phyloP scores from a whole-genome alignment of 768 basidiomycete genomes.

The Tylopilus rubrobrunneus region DNA sequence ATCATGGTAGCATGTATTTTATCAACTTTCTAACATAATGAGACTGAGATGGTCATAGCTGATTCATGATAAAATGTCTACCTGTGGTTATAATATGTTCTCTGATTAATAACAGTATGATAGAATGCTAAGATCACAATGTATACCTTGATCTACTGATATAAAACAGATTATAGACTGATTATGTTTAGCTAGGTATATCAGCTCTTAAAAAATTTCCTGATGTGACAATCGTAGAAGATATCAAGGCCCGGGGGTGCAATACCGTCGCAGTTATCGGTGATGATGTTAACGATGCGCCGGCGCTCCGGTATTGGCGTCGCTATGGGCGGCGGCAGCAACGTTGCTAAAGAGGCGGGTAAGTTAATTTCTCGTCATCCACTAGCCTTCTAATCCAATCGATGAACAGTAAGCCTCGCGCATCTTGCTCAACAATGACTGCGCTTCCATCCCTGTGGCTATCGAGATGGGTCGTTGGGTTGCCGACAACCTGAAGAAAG shows the following conservation, averaged over 20 bases:
- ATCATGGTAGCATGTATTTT: no score
- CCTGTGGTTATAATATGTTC: no score
- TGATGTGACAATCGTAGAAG: constrained; percentile 49
- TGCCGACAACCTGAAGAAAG: constrained; percentile 57
- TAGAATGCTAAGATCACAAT: no score
- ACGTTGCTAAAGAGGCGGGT: constrained; percentile 55
- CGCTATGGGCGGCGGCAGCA: constrained; percentile 47
- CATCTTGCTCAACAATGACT: constrained; percentile 56
- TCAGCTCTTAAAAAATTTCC: no score
- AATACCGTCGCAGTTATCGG: constrained; percentile 52
- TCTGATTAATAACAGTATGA: no score
- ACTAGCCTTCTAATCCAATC: not conserved
- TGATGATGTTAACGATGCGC: constrained; percentile 55
- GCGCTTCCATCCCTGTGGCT: constrained; percentile 54
- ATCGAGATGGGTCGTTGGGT: constrained; percentile 57
- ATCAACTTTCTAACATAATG: no score
- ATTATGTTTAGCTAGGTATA: no score
- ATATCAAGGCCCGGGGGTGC: constrained; percentile 44
- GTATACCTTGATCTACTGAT: no score
- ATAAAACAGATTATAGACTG: no score
- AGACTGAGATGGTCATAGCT: no score
- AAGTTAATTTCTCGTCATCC: constrained; percentile 15
- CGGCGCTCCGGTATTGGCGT: constrained; percentile 52
- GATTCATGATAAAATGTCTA: no score
- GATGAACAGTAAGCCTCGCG: constrained; percentile 32